A percentile compares a stretch with the other conserved stretches of the same genome.
Evolutionary conservation across 192 early-diverging fungal species (phyloP).

Genomic region (Backusella macrospora): DNA sequence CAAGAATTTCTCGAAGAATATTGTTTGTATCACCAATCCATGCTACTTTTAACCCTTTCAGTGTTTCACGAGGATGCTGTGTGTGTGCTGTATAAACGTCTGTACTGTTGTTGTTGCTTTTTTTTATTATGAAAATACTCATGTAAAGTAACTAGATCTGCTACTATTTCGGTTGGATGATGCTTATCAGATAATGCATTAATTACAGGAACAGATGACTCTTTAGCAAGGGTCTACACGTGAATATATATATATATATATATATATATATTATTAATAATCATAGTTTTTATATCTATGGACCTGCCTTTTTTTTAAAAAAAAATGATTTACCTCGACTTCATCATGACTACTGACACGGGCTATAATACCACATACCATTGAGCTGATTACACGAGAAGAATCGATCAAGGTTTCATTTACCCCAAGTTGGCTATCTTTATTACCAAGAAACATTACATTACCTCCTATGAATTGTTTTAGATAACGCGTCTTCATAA

Average conservation of each 20-base stretch:
- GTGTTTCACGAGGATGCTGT: constrained; percentile 53
- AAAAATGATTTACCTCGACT: constrained; percentile 66
- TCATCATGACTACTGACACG: constrained; percentile 87
- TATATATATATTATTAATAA: neutral
- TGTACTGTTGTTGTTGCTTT: constrained; percentile 26
- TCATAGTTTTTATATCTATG: neutral
- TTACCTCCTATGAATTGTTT: constrained; percentile 72
- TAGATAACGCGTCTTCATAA: too few species aligned
- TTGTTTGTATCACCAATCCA: constrained; percentile 99
- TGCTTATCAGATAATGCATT: constrained; percentile 94
- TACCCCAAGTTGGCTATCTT: constrained; percentile 95
- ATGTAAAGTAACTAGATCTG: constrained; percentile 94
- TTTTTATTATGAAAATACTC: constrained; percentile 61
- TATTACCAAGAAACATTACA: constrained; percentile 89
- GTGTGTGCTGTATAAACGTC: constrained; percentile 43
- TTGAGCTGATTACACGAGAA: constrained; percentile 85
- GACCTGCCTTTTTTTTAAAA: neutral
- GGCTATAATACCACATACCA: constrained; percentile 94
- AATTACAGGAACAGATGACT: constrained; percentile 91
- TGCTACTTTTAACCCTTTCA: constrained; percentile 77
- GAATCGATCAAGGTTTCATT: constrained; percentile 92
- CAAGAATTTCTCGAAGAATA: constrained; percentile 87
- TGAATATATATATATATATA: neutral
- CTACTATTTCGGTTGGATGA: constrained; percentile 97
- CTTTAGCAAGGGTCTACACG: constrained; percentile 68